Conservation (phyloP, 257 asterid genomes). For the Gentiana dahurica region DNA sequence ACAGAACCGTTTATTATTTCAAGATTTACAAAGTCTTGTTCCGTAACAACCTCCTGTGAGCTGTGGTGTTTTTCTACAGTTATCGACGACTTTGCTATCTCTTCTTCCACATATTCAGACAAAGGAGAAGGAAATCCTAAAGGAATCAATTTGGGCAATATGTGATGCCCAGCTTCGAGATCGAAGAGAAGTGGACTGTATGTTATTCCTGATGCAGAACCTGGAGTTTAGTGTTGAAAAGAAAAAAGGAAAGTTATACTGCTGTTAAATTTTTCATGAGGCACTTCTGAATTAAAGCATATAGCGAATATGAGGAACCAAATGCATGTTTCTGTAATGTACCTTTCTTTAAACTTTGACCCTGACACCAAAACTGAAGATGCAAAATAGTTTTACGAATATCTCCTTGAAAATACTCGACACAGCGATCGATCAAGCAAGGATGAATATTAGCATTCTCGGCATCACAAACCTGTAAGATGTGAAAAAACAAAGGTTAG, state of each 20-base stretch:
- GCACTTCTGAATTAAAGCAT: background rate
- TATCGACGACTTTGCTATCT: slow-evolving; percentile 48
- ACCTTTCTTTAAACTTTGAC: slow-evolving; percentile 49
- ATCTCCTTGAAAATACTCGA: slow-evolving; percentile 62
- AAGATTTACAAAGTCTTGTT: slow-evolving; percentile 21
- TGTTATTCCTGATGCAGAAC: slow-evolving; percentile 22
- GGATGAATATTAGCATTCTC: slow-evolving; percentile 54
- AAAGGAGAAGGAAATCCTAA: slow-evolving; percentile 60
- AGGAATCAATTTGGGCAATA: slow-evolving; percentile 54
- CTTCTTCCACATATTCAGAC: slow-evolving; percentile 76
- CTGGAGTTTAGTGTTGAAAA: slow-evolving; percentile 17
- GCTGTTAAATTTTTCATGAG: background rate
- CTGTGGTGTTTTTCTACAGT: slow-evolving; percentile 35
- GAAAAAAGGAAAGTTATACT: background rate
- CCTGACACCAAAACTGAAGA: slow-evolving; percentile 96
- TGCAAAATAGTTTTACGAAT: slow-evolving; percentile 75
- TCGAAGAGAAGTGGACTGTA: slow-evolving; percentile 62
- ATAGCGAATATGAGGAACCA: slow-evolving; percentile 11
- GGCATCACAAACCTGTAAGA: slow-evolving; percentile 62
- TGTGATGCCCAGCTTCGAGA: slow-evolving; percentile 72
- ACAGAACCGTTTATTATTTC: slow-evolving; percentile 8
- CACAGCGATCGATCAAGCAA: slow-evolving; percentile 56
- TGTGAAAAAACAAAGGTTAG: slow-evolving; percentile 11
- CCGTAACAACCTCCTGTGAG: slow-evolving; percentile 21
- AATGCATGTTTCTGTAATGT: slow-evolving; percentile 15